Evolutionary conservation across 106 monocot species (phyloP), one percentile per base, ranked within the genome.

Genomic region (Acanthochlamys bracteata): DNA sequence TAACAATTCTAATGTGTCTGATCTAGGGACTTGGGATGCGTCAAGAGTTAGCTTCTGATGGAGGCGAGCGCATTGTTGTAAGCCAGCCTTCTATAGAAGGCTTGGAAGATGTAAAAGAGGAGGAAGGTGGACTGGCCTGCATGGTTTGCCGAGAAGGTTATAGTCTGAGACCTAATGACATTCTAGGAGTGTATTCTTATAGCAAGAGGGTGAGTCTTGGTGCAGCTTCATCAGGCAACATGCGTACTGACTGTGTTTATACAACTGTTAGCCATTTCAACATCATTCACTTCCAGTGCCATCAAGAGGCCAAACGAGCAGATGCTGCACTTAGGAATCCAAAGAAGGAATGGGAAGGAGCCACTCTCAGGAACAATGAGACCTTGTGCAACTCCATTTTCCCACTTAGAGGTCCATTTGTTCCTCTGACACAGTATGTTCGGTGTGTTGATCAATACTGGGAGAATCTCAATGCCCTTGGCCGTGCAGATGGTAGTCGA

Each of bases 81-180:
- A 53, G 88, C 41, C 78, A 79, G 53, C 92, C 85, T 22, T 51
- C 33, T 4, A 98, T 98, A 46, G 91, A 95, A 74, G 95, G 95
- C 16, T 63, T 98, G 56, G 98, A 98, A 59, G 88, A 85, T 79
- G 87, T 98, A n/a, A 84, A 98, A 59, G 89, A 89, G 66, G 98
- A 96, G 65, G 82, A 85, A 52, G 85, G 92, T 54, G 98, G 98
- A 12, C 46, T 98, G 54, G 92, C 98, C 20, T 98, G 98, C 79
- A 98, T 98, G 98, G 98, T 98, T 4, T 98, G 98, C 60, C 79
- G 98, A 19, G 98, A 98, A 66, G 98, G 98, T 1, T 98, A 92
- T 49, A 85, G 79, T 51, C 69, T 98, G 23, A 75, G 98, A 39
- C 92, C 98, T 15, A 89, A 76, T 23, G 98, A 98, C 61, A 86